These are phyloP conservation scores for Fragaria iinumae DNA, from an alignment of 306 rosid genomes.

Conservation along the genomic window DNA sequence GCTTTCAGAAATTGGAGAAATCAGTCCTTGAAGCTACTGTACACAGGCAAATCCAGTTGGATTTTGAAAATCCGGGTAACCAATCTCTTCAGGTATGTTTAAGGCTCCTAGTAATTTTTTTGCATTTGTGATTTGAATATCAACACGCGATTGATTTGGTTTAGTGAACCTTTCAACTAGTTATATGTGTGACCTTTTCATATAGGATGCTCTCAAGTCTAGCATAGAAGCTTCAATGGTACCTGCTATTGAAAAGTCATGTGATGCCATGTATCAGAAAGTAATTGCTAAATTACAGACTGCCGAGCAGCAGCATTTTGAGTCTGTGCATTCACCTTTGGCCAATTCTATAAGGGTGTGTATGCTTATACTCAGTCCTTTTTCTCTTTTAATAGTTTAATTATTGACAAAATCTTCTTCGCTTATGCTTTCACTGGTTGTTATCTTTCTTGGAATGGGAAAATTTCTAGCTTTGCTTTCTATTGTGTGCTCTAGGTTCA, in stretches of 20 bases:
- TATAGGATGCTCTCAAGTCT: slow-evolving; percentile 74
- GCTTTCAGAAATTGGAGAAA: slow-evolving; percentile 95
- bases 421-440: background rate
- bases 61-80: slow-evolving; percentile 80
- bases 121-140: slow-evolving; percentile 4
- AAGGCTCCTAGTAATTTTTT: slow-evolving; percentile 17
- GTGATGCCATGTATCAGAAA: slow-evolving; percentile 95
- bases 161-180: slow-evolving; percentile 13
- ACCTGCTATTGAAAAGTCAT: slow-evolving; percentile 88
- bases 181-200: slow-evolving; percentile 16
- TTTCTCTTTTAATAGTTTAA: background rate
- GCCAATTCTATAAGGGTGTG: slow-evolving; percentile 76
- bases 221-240: slow-evolving; percentile 70
- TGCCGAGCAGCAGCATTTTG: slow-evolving; percentile 72
- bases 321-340: slow-evolving; percentile 68
- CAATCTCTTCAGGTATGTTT: slow-evolving; percentile 82
- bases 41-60: too few relatives aligned
- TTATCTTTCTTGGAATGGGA: background rate
- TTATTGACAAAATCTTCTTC: background rate
- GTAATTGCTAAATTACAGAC: slow-evolving; percentile 81
- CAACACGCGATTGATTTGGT: background rate
- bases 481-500: background rate
- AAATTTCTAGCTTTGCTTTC: background rate
- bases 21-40: slow-evolving; percentile 45
- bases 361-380: slow-evolving; percentile 10